Base-by-base conservation (phyloP, 495 filamentous ascomycete species). In the Xylaria castorea region DNA sequence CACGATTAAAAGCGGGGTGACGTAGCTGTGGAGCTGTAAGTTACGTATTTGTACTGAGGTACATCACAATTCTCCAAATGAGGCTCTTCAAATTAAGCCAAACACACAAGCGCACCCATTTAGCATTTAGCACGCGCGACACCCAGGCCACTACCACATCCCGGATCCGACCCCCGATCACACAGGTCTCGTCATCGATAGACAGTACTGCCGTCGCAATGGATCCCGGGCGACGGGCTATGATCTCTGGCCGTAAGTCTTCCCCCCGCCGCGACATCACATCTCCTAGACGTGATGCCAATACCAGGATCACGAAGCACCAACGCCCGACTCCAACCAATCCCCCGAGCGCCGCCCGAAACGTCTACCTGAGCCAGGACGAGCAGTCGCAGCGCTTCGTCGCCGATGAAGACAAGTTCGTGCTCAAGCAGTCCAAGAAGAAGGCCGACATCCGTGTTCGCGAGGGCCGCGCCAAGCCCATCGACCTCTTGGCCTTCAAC, bases 401-500 rank as follows among this genome's bases (percentile, higher is more conserved):
- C 30, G 91, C 95, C 66, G 93, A 96, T 78, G 96, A 99, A 81
- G 96, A 98, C 82, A 89, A 92, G 66, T 99, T 99, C 77, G 96
- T 99, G 27, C 85, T 99, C 74, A 94, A 95, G 80, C 96, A 99
- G 80, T 92, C 96, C 34, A 98, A 98, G 84, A 98, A 97, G 85
- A 98, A 98, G 85, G 95, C 96, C 48, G 93, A 94, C 76, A 97
- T 99, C 70, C 91, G 96, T 7, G 94, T 98, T n/a, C 93, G 94
- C 74, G 95, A 97, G 81, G 92, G 92, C 18, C 90, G 96, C 71
- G 95, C 95, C 64, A 94, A 93, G 80, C 92, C 95, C 16, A 95
- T 98, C 80, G 96, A 99, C 83, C 97, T 94, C 90, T 88, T 99
- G 51, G 94, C 97, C 0, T 95, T 98, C 69, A 97, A 91, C 67